Evolutionary conservation across 768 basidiomycete genomes (phyloP).

Genomic region (Filobasidium floriforme): DNA sequence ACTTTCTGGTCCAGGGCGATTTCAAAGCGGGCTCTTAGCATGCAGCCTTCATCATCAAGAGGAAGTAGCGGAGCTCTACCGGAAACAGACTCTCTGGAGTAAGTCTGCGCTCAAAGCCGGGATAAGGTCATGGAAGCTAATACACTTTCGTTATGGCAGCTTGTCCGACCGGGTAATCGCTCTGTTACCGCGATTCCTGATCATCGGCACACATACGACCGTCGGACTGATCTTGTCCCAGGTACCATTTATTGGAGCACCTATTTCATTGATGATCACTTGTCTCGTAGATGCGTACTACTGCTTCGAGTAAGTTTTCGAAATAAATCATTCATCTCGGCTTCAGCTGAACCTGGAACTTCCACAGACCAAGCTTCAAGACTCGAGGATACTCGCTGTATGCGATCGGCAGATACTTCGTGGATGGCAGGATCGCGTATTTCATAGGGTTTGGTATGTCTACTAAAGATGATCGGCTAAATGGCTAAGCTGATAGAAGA

Average conservation of each 20-base stretch:
- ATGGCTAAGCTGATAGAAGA: background rate
- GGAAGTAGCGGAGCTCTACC: background rate
- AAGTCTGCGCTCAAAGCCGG: background rate
- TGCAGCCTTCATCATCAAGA: background rate
- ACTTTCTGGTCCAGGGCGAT: constrained; percentile 5
- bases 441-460: constrained; percentile 41
- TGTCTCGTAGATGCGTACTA: constrained; percentile 41
- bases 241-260: constrained; percentile 31
- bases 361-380: constrained; percentile 13
- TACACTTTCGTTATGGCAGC: background rate
- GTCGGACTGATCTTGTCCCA: constrained; percentile 34
- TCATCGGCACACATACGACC: constrained; percentile 39
- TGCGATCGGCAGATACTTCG: background rate
- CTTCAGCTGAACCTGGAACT: constrained; percentile 8
- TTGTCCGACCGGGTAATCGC: constrained; percentile 23
- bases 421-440: constrained; percentile 28
- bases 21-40: constrained; percentile 1
- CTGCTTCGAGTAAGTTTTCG: constrained; percentile 30
- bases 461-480: background rate
- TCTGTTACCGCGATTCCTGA: constrained; percentile 27
- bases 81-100: background rate
- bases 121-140: no score
- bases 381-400: constrained; percentile 29
- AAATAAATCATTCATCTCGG: background rate
- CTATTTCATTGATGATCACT: constrained; percentile 32